Evolutionary conservation across 2,329 filamentous ascomycete genomes (phyloP).

Genomic region (Phyllosticta citriasiana): DNA sequence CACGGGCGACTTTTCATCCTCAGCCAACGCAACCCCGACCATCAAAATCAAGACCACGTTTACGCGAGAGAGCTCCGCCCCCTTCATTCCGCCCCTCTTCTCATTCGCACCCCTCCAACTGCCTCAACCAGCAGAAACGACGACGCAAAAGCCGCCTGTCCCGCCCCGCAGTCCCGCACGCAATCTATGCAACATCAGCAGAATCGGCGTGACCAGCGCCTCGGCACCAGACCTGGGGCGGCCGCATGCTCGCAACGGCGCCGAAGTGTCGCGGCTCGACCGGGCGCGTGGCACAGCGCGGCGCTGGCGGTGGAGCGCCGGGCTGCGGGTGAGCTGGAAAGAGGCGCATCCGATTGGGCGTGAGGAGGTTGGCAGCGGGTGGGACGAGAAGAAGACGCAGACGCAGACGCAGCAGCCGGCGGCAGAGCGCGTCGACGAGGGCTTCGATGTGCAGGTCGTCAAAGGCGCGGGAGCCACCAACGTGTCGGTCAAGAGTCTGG

Average conservation of each 20-base stretch:
- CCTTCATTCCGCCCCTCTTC: background rate
- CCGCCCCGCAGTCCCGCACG: background rate
- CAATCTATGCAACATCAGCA: background rate
- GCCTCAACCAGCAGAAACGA: background rate
- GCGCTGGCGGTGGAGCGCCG: background rate
- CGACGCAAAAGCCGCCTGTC: background rate
- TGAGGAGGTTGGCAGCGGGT: background rate
- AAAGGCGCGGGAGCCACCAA: background rate
- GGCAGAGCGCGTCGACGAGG: constrained; percentile 15
- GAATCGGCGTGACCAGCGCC: background rate
- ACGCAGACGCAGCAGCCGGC: constrained; percentile 15
- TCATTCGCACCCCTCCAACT: background rate
- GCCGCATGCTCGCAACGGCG: background rate
- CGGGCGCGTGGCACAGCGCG: background rate
- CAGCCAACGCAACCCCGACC: background rate
- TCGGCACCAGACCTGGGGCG: background rate
- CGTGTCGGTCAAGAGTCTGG: background rate
- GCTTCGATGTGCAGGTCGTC: background rate
- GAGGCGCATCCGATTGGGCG: background rate
- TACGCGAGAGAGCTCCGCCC: background rate
- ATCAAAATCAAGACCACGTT: background rate
- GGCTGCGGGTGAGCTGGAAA: background rate
- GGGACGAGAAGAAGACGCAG: constrained; percentile 8
- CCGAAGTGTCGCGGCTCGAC: background rate
- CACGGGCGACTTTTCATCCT: background rate